Conservation (phyloP, 1,284 basidiomycete genomes). For the Puccinia coronata region DNA sequence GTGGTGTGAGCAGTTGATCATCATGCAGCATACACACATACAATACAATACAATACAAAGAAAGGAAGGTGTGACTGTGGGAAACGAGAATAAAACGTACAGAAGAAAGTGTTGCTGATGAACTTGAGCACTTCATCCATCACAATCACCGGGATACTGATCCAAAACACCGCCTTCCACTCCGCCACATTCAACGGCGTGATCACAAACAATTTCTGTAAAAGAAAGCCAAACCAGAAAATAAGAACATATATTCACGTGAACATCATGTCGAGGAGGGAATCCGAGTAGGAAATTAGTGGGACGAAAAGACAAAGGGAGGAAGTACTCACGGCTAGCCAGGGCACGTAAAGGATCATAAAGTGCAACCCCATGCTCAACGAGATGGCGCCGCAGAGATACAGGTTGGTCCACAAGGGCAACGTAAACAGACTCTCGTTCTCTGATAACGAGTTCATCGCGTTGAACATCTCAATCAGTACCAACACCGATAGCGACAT, state of each 20-base stretch:
- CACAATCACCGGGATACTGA: conserved; percentile 82
- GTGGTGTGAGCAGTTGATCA: background rate
- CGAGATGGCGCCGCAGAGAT: conserved; percentile 81
- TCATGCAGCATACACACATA: no score
- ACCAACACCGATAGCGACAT: conserved; percentile 93
- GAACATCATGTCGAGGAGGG: no score
- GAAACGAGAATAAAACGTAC: conserved; percentile 50
- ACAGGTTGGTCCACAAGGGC: conserved; percentile 90
- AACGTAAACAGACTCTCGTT: conserved; percentile 87
- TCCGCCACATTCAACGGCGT: conserved; percentile 85
- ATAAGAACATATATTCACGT: background rate
- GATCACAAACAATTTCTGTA: conserved; percentile 81
- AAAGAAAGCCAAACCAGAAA: conserved; percentile 48
- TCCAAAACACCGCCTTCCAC: conserved; percentile 89
- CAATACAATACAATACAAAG: no score
- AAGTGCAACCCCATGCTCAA: conserved; percentile 90
- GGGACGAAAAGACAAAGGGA: conserved; percentile 25
- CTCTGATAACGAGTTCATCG: conserved; percentile 97
- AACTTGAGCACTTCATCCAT: conserved; percentile 92
- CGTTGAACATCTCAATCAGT: conserved; percentile 98
- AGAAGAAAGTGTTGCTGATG: conserved; percentile 66
- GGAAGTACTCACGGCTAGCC: conserved; percentile 72
- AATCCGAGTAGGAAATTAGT: no score
- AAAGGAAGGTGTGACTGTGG: background rate
- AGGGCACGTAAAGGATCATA: conserved; percentile 90